A percentile compares a stretch with the other conserved stretches of the same genome.
Conservation (phyloP, 2,329 filamentous ascomycete species). For the Hymenoscyphus scutula region DNA sequence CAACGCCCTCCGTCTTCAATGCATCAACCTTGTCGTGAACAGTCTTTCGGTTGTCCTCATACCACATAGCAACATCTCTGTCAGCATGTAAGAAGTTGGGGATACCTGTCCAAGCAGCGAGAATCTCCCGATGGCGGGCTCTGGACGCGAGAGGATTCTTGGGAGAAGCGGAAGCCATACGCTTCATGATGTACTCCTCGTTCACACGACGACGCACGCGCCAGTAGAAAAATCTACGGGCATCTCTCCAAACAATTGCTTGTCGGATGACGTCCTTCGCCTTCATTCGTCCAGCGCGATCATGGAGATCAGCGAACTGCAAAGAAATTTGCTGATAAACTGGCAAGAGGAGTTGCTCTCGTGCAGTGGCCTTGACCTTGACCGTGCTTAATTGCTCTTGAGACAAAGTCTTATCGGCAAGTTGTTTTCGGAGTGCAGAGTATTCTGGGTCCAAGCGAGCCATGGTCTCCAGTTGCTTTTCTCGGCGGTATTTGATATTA, state of each 20-base stretch:
- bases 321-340: slow-evolving; percentile 95
- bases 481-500: slow-evolving; percentile 96
- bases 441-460: slow-evolving; percentile 85
- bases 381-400: slow-evolving; percentile 74
- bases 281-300: slow-evolving; percentile 95
- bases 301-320: slow-evolving; percentile 96
- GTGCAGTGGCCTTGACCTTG: slow-evolving; percentile 78
- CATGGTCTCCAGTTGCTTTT: slow-evolving; percentile 98
- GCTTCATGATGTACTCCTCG: slow-evolving; percentile 95
- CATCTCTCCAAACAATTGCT: slow-evolving; percentile 79
- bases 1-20: slow-evolving; percentile 73
- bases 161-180: slow-evolving; percentile 58
- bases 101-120: slow-evolving; percentile 81
- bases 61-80: slow-evolving; percentile 85
- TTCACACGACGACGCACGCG: slow-evolving; percentile 93
- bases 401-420: slow-evolving; percentile 61
- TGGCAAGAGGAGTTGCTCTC: slow-evolving; percentile 85
- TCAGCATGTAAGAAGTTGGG: slow-evolving; percentile 76
- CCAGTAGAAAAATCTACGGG: slow-evolving; percentile 99
- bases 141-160: slow-evolving; percentile 52
- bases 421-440: slow-evolving; percentile 76
- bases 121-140: slow-evolving; percentile 65
- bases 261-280: slow-evolving; percentile 93
- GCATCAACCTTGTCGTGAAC: slow-evolving; percentile 81
- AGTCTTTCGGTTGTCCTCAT: slow-evolving; percentile 86